Base-by-base conservation (phyloP, 805 yeast species). In the Millerago galiae region DNA sequence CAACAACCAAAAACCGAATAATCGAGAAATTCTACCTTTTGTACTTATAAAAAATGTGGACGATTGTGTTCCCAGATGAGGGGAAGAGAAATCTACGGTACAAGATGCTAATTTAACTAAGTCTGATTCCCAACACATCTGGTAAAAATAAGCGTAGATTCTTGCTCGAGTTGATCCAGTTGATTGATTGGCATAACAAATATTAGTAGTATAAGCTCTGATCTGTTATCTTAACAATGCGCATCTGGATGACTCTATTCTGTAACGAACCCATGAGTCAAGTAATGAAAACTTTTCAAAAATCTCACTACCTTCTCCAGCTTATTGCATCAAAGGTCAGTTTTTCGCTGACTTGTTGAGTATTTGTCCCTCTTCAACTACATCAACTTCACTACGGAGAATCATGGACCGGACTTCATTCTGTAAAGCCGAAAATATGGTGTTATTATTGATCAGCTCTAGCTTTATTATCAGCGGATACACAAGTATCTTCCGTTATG, bases 351-450 rank as follows among this genome's bases (percentile, higher is more conserved):
- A 41, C 34, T 29, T 28, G n/a, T 14, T 16, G 32, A 38, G 24
- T 27, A 38, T 43, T 47, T 47, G 47, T 37, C 17, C 43, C 11
- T 39, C 39, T 16, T 34, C 31, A 35, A 26, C 30, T 24, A 10
- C n/a, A 21, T 17, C 29, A 27, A 36, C 28, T 41, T 14, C 11
- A 14, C 15, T 11, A 29, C 14, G 11, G 10, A 3, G 6, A 9
- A n/a, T 29, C 10, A 29, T 4, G 3, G 8, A 10, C 32, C 17
- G 32, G 32, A 29, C 14, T 29, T 29, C 9, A 14, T 4, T 4
- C 7, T 29, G 10, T 9, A 29, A 29, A 9, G 11, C 32, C 32
- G 32, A 29, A 5, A 29, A 6, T 29, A 8, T 14, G 9, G 14
- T 12, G 8, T 13, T 28, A 5, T 27, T 10, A 5, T 29, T n/a